Percentiles rank a stretch among this genome's conserved stretches.
Evolutionary conservation across 805 yeast species (phyloP).

Genomic region (Phaffomyces opuntiae): DNA sequence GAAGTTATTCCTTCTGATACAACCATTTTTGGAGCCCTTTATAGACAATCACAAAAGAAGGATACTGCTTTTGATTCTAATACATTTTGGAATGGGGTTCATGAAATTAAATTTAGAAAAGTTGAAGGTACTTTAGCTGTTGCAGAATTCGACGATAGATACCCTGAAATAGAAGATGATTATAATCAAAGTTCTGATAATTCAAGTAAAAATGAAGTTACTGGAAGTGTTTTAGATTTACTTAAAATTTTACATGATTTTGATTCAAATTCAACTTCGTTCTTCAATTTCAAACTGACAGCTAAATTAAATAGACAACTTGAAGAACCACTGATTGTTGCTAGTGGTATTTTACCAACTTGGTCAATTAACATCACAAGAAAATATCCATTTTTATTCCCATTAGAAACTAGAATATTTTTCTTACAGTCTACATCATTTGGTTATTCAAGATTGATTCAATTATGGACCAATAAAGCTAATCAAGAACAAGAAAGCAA

Average conservation of each 20-base stretch:
- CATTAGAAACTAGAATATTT: conserved; percentile 70
- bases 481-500: conserved; percentile 33
- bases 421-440: conserved; percentile 84
- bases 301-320: conserved; percentile 82
- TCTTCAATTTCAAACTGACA: conserved; percentile 73
- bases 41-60: conserved; percentile 36
- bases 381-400: conserved; percentile 74
- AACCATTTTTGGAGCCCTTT: conserved; percentile 72
- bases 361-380: conserved; percentile 78
- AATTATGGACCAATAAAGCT: conserved; percentile 60
- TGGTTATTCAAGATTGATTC: conserved; percentile 80
- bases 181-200: conserved; percentile 22
- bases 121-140: conserved; percentile 23
- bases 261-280: conserved; percentile 24
- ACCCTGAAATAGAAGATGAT: conserved; percentile 23
- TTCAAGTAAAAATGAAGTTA: conserved; percentile 12
- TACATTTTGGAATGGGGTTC: conserved; percentile 52
- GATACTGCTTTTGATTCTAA: conserved; percentile 37
- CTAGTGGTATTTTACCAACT: conserved; percentile 76
- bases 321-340: conserved; percentile 84
- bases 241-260: conserved; percentile 40
- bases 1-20: conserved; percentile 55
- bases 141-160: conserved; percentile 21
- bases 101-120: conserved; percentile 42
- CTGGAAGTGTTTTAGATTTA: conserved; percentile 33